phyloP scores from a whole-genome alignment of 495 filamentous ascomycete genomes.

The Astrothelium subdiscretum region DNA sequence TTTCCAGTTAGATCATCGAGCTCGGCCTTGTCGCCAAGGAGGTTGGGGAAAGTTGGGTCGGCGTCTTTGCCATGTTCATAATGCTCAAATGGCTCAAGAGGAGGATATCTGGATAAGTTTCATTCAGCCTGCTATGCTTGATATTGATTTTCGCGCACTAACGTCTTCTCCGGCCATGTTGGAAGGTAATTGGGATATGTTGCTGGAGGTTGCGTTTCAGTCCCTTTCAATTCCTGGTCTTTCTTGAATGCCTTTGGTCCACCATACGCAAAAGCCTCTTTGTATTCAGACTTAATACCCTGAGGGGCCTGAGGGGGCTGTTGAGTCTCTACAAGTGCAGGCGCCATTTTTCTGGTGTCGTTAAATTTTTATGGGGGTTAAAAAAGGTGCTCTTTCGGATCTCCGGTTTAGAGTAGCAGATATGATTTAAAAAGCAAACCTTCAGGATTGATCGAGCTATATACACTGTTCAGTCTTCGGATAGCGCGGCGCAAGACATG shows the following conservation, averaged over 20 bases:
- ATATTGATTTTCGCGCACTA: conserved; percentile 22
- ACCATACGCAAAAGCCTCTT: conserved; percentile 22
- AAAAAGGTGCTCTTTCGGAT: too few species aligned
- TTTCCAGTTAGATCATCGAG: conserved; percentile 54
- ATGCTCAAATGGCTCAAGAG: conserved; percentile 59
- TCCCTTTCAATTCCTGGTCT: conserved; percentile 25
- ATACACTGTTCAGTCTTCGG: neutral
- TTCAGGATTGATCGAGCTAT: neutral
- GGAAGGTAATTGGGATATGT: conserved; percentile 66
- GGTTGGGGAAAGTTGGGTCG: conserved; percentile 53
- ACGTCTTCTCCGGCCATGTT: conserved; percentile 49
- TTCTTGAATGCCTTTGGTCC: conserved; percentile 17
- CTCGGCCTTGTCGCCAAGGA: conserved; percentile 42
- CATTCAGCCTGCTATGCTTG: conserved; percentile 5
- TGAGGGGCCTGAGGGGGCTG: too few species aligned
- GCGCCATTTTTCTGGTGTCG: conserved; percentile 18
- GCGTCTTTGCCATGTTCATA: conserved; percentile 63
- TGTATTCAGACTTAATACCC: conserved; percentile 13
- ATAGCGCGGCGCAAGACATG: neutral
- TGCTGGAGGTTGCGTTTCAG: conserved; percentile 35
- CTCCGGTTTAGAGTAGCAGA: neutral
- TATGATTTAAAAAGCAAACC: neutral
- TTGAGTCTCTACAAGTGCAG: conserved; percentile 21
- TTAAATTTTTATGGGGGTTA: too few species aligned
- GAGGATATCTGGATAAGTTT: conserved; percentile 33